Base-by-base conservation (phyloP, 2,329 filamentous ascomycete species). In the Ophiostoma populinum region DNA sequence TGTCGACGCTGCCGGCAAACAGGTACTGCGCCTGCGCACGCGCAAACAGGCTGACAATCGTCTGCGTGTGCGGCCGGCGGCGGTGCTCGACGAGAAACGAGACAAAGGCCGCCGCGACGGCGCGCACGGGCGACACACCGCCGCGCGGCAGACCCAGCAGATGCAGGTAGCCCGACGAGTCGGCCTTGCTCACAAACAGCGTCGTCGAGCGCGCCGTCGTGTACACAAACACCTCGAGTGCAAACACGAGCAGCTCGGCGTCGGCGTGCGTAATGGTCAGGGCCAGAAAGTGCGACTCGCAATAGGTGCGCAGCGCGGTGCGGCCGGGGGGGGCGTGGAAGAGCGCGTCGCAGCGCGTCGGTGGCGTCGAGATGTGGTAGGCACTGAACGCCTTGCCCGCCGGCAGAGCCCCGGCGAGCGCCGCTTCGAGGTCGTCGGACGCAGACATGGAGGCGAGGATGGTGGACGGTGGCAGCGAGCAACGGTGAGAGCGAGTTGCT, bases 151-250 rank as follows among this genome's bases (percentile, higher is more conserved):
- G 59, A 13, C 68, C 58, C 24, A 86, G 59, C 2, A 78, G 62
- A 44, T 75, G 63, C 8, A 94, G 59, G 51, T 83, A 92, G 17
- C 92, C 90, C 0, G 87, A 94, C 8, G 90, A 94, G 57, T 98
- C 90, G 32, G 90, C 90, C 56, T 98, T 98, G 43, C 86, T 87
- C 17, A 98, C 78, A 52, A 98, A 98, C 36, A 95, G 67, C 4
- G 81, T 94, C 2, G 80, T 92, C 17, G 83, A 69, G 46, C 70
- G 68, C 30, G 70, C 68, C 0, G 86, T 93, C 0, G 75, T 80
- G 56, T 92, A 98, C 40, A 98, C 69, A 46, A 90, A 66, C 34
- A 94, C 65, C 52, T 98, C 90, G 42, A 98, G 67, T 12, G 80
- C 87, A 39, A 92, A 75, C 7, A 87, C 65, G 6, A 94, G 58